Evolutionary conservation across 208 protist species (phyloP), one percentile per base, ranked within the genome.

Genomic region (Trypanosoma cruzi): DNA sequence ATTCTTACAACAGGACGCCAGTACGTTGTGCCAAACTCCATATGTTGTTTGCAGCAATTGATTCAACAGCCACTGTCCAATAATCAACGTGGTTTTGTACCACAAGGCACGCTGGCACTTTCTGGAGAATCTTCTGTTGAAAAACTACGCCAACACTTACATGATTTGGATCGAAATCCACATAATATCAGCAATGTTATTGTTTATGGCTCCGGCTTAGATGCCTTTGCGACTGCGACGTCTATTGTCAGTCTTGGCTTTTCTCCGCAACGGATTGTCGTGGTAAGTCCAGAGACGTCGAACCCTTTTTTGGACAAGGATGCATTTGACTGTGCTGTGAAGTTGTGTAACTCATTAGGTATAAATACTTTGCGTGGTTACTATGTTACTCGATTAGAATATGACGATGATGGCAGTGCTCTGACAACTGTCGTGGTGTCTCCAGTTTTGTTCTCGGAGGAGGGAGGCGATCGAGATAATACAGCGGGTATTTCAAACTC

Each of bases 1-100:
- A 68, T 98, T 42, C 75, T 98, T 14, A 85, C 86, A 28, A 83
- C 88, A n/a, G 91, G 92, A 0, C 73, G 92, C 57, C 92, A 98
- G 75, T 98, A 94, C 81, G 81, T 89, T 34, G 77, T 91, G 24
- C 82, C 90, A 22, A 72, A 67, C 1, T 50, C 77, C n/a, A 85
- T 95, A 31, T 85, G 76, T 4, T 31, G 64, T n/a, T 68, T 95
- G 29, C 81, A 94, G 46, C 81, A 94, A 69, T 59, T 77, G 20
- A 64, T 69, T 29, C 67, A 67, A 49, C 81, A 89, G 70, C 68
- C 73, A 44, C 60, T 68, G 36, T 52, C 18, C 6, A 8, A 52
- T 4, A 1, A 8, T 6, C 48, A 52, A n/a, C 71, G 73, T 49
- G 84, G 90, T 22, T 74, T 94, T 14, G 53, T 94, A 1, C 70